Percentiles rank a stretch among this genome's conserved stretches.
Conservation (phyloP, 1,139 yeast genomes). For the Candida glucosophila region DNA sequence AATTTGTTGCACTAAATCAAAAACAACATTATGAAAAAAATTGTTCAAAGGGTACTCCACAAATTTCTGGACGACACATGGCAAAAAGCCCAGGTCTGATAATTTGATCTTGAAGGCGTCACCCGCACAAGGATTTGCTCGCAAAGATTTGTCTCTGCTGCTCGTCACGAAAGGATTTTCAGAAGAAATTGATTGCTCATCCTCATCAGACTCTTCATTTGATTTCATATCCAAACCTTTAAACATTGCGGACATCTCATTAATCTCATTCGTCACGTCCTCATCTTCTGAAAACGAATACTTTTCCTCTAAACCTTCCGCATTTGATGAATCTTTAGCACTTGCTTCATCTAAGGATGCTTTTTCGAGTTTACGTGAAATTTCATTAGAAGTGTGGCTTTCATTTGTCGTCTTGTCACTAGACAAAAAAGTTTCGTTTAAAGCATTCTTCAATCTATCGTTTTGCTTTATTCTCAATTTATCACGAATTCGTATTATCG, state of each 20-base stretch:
- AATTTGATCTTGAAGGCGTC: conserved; percentile 36
- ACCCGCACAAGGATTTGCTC: conserved; percentile 33
- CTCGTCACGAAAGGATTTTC: conserved; percentile 41
- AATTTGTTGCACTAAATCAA: conserved; percentile 40
- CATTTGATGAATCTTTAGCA: conserved; percentile 16
- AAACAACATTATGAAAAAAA: conserved; percentile 42
- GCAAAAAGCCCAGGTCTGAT: conserved; percentile 31
- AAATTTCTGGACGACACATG: conserved; percentile 26
- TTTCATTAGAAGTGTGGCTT: conserved; percentile 12
- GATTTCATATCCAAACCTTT: conserved; percentile 11
- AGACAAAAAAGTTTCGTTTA: conserved; percentile 16
- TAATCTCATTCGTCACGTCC: conserved; percentile 7
- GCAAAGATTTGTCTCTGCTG: conserved; percentile 23
- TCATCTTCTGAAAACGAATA: conserved; percentile 24
- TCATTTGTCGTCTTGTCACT: conserved; percentile 11
- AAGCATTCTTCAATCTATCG: conserved; percentile 24
- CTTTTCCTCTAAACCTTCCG: conserved; percentile 1
- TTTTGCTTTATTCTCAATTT: conserved; percentile 23
- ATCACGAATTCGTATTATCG: conserved; percentile 29
- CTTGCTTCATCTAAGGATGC: conserved; percentile 29
- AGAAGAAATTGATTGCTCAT: conserved; percentile 38
- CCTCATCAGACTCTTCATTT: conserved; percentile 30
- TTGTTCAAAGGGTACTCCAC: conserved; percentile 40
- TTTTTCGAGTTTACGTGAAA: conserved; percentile 31
- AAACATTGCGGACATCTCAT: conserved; percentile 6